Evolutionary conservation across 1,284 basidiomycete species (phyloP), one percentile per base, ranked within the genome.

Genomic region (Bjerkandera adusta): DNA sequence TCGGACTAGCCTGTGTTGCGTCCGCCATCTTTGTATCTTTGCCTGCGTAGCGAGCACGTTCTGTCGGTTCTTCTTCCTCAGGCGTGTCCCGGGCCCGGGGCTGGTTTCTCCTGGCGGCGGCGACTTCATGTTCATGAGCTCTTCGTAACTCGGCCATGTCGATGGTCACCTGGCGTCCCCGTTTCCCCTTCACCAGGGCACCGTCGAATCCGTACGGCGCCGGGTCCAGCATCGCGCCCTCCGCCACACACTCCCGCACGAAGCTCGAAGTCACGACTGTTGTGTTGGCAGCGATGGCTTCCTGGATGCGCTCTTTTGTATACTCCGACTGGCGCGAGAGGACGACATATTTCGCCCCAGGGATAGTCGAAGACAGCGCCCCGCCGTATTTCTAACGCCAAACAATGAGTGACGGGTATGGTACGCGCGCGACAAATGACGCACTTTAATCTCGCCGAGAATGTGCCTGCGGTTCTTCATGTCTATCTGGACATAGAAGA

Each of bases 401-500:
- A 45, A 35, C 8, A 32, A 27, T n/a, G 30, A 26, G 15, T n/a
- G 12, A 22, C 13, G 22, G 24, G 18, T 12, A 22, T 11, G n/a
- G 10, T 21, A 12, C 26, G 26, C 36, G n/a, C 6, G 5, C 5
- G 26, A 29, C 18, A 45, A 42, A n/a, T n/a, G n/a, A 27, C 65
- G 40, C 48, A 82, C 83, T 72, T 78, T 83, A 55, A 85, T 77
- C 6, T 68, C 65, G 43, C 61, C 65, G n/a, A 79, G 67, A n/a
- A 78, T 53, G 1, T 62, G 56, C 13, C 65, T 61, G 18, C 81
- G 70, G 40, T 73, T 70, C 36, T 70, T 68, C 2, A 80, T 61
- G 48, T 78, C 77, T n/a, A 80, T 66, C 57, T 79, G 77, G 25
- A 83, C 74, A 54, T 75, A 82, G 53, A 83, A 82, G n/a, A 63